Percentiles rank a stretch among this genome's conserved stretches.
These are phyloP conservation scores for Aureobasidium lini DNA, from an alignment of 2,329 filamentous ascomycete genomes.

Conservation along the genomic window DNA sequence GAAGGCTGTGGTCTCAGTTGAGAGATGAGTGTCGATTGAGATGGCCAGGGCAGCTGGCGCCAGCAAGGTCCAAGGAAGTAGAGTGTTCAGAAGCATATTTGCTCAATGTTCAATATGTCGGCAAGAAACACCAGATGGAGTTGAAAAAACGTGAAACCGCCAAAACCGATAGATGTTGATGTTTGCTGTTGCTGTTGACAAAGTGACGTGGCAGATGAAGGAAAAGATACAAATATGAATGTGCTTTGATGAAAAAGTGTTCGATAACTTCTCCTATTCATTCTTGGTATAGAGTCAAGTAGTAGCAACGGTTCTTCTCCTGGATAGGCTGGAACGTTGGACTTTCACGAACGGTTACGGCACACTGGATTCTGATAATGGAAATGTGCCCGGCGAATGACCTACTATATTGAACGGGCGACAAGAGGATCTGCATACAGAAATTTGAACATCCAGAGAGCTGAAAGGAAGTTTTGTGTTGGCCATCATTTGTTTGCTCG, in stretches of 20 bases:
- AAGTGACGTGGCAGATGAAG: not conserved
- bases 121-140: not conserved
- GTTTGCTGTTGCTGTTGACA: not conserved
- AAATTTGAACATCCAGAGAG: not conserved
- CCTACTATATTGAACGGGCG: not conserved
- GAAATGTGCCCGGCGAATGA: not conserved
- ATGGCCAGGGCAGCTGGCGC: not conserved
- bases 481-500: too few relatives aligned
- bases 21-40: not conserved
- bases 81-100: not conserved
- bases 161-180: not conserved
- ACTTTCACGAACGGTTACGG: not conserved
- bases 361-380: not conserved
- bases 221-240: not conserved
- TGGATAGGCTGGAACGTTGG: not conserved
- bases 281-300: not conserved
- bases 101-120: not conserved
- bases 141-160: not conserved
- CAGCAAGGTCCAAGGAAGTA: not conserved
- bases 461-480: not conserved
- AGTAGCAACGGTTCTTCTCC: constrained; percentile 5
- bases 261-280: not conserved
- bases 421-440: not conserved
- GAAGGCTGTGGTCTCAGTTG: not conserved
- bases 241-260: not conserved